phyloP scores from a whole-genome alignment of 2,329 filamentous ascomycete genomes.

The Colletotrichum lentis region DNA sequence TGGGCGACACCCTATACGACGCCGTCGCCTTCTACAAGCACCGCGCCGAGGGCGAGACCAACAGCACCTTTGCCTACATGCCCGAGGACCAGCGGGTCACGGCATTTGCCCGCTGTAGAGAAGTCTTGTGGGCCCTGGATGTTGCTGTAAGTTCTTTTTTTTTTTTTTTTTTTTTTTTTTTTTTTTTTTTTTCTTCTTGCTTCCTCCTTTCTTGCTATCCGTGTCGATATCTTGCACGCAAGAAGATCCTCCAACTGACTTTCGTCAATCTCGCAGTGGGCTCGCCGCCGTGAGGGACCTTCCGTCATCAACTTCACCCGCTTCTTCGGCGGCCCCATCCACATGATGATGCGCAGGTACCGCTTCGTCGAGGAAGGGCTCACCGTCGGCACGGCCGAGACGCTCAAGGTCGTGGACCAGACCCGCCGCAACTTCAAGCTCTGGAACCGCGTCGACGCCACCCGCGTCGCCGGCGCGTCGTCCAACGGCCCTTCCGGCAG shows the following conservation, averaged over 20 bases:
- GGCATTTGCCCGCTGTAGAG: slow-evolving; percentile 26
- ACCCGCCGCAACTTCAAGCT: background rate
- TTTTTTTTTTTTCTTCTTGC: too few species aligned
- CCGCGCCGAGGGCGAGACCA: slow-evolving; percentile 42
- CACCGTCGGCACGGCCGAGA: background rate
- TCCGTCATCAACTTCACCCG: background rate
- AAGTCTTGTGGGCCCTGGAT: background rate
- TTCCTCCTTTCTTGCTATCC: too few species aligned
- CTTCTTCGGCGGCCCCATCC: background rate
- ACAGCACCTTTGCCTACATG: slow-evolving; percentile 43
- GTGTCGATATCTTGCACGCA: too few species aligned
- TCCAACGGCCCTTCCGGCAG: too few species aligned
- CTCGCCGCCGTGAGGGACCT: background rate
- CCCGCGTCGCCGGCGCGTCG: background rate
- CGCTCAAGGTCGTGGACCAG: background rate
- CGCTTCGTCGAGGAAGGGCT: background rate
- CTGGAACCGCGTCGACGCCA: background rate
- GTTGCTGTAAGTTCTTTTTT: too few species aligned
- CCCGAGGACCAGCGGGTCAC: slow-evolving; percentile 8
- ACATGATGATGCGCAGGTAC: background rate
- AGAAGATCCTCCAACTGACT: too few species aligned
- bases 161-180: too few species aligned
- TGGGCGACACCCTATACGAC: slow-evolving; percentile 43
- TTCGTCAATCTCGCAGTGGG: background rate
- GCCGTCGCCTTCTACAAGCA: slow-evolving; percentile 43